Evolutionary conservation across 495 filamentous ascomycete species (phyloP).

Genomic region (Neurospora tetrasperma): DNA sequence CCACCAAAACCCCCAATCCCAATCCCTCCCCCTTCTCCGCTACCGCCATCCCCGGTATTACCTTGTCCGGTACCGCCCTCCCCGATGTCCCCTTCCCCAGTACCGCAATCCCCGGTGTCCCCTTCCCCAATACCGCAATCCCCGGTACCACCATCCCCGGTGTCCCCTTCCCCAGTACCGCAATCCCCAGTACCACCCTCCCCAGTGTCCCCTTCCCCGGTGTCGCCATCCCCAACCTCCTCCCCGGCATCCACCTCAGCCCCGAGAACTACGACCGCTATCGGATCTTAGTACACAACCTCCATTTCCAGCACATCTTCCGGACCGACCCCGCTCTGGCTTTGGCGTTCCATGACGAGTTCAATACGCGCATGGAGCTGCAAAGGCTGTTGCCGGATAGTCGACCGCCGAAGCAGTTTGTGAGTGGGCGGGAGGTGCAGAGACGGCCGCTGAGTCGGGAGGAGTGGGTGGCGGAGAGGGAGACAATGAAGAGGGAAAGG

Average conservation of each 20-base stretch:
- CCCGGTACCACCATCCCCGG: too few species aligned
- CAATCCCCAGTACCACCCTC: background rate
- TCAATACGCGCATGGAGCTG: background rate
- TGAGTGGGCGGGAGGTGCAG: background rate
- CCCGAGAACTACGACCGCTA: background rate
- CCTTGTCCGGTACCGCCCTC: too few species aligned
- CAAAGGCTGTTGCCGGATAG: background rate
- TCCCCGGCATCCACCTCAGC: background rate
- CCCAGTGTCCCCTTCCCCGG: background rate
- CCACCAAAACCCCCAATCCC: background rate
- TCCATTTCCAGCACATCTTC: background rate
- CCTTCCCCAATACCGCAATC: too few species aligned
- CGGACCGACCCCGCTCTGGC: background rate
- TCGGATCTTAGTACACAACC: background rate
- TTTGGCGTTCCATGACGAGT: background rate
- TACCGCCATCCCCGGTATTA: too few species aligned
- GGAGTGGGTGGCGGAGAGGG: background rate
- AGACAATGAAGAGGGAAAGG: too few species aligned
- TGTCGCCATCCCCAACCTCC: background rate
- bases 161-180: too few species aligned
- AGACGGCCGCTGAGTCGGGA: background rate
- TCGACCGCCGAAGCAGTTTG: background rate
- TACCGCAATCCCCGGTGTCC: too few species aligned
- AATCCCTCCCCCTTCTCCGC: too few species aligned
- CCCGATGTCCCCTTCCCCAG: too few species aligned